Evolutionary conservation across 805 yeast genomes (phyloP), one percentile per base, ranked within the genome.

Genomic region (Scheffersomyces stipitis): DNA sequence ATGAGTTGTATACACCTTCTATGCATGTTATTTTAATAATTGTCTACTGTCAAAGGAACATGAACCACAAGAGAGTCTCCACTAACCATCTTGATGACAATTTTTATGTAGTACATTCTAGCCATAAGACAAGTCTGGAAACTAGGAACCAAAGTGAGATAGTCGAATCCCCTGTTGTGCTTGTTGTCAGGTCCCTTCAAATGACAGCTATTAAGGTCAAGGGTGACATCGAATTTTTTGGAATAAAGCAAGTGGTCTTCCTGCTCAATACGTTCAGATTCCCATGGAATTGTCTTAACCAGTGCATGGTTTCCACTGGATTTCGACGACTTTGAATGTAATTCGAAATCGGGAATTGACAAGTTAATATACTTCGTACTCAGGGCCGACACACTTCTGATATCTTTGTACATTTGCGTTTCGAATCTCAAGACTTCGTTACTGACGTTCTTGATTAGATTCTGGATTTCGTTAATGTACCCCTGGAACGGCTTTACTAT

Each of bases 81-180:
- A 31, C 58, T 58, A 14, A 40, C 38, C 30, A 69, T 44, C 39
- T 54, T 61, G 20, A 64, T 54, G 1, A 46, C 44, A 3, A 66
- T 42, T 28, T 62, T 60, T 26, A 66, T 42, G 36, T 62, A 68
- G 45, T 69, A 66, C 18, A 69, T 23, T 32, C 73, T 47, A 10
- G 66, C 51, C 46, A 58, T 49, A 20, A 55, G 46, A 37, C 75
- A 69, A 4, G 58, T 51, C 42, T 69, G 73, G 47, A 62, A 64
- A 30, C 51, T 59, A 1, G 75, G 75, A 3, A 67, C 69, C 37
- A 68, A 50, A 5, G 66, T 60, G 7, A 65, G 39, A 26, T 42
- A 39, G 31, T 65, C 65, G 27, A 66, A 59, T 15, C 46, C 48
- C 22, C 40, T 34, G 20, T 44, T 43, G 13, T 31, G 44, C 9